Conservation (phyloP, 768 basidiomycete genomes). For the Amyloporia xantha region DNA sequence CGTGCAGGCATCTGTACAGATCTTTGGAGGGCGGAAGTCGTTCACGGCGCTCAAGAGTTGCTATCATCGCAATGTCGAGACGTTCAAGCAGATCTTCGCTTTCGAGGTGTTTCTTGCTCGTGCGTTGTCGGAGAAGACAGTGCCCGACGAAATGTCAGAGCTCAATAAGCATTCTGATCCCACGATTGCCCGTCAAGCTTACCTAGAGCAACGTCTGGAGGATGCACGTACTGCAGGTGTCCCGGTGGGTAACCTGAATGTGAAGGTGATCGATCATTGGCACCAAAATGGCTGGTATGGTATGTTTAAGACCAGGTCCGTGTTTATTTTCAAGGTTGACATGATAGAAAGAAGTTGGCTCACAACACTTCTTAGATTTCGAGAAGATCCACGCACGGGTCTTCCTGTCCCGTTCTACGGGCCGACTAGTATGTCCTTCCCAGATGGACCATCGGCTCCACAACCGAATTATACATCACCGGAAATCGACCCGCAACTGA, state of each 20-base stretch:
- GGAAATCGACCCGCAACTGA: constrained; percentile 12
- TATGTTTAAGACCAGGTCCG: constrained; percentile 60
- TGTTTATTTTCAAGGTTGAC: neutral
- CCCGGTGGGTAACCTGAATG: constrained; percentile 68
- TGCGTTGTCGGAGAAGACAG: constrained; percentile 26
- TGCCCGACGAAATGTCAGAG: neutral
- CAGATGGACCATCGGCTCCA: neutral
- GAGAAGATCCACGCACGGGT: constrained; percentile 21
- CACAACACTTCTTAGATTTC: constrained; percentile 8
- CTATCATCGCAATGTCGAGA: constrained; percentile 78
- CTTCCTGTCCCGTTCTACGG: constrained; percentile 15
- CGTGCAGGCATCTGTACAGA: constrained; percentile 57
- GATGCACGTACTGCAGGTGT: constrained; percentile 57
- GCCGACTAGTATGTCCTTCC: constrained; percentile 1
- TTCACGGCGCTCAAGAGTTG: constrained; percentile 82
- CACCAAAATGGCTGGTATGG: constrained; percentile 72
- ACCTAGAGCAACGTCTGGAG: constrained; percentile 68
- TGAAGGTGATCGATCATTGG: constrained; percentile 76
- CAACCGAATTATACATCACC: neutral
- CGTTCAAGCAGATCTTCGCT: constrained; percentile 77
- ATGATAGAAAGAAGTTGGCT: neutral
- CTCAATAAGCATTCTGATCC: constrained; percentile 13
- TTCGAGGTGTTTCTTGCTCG: constrained; percentile 50
- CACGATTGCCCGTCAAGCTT: constrained; percentile 54
- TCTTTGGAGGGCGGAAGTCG: constrained; percentile 72